Evolutionary conservation across 129 eudicot genomes (phyloP), one percentile per base, ranked within the genome.

Genomic region (Lonicera japonica): DNA sequence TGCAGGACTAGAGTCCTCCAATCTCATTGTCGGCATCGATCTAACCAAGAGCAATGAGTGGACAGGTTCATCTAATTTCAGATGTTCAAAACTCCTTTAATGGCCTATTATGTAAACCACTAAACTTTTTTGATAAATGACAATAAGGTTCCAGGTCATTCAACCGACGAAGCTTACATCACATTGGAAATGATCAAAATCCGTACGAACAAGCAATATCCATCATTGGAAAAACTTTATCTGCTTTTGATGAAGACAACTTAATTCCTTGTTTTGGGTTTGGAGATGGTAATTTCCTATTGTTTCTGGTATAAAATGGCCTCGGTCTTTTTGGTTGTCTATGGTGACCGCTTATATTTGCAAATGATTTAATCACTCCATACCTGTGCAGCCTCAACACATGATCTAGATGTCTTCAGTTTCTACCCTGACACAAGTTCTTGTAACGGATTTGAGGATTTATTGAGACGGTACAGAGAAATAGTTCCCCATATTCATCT

Each of bases 11-110:
- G 95, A 87, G 46, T 87, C 95, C 2, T 87, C 95, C 0, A 87
- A 87, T 69, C 84, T 87, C 18, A 87, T 87, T 56, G 83, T 83
- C 67, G 95, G 95, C 21, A 73, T 87, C 19, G 91, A 87, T 71
- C 83, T 87, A 62, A 87, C 95, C 11, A 83, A 76, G 73, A 87
- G 95, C 86, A 83, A 87, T 17, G 95, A 87, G 70, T 87, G 91
- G 95, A 80, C 83, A 58, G 95, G 95, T 82, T 73, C 20, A 55
- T 56, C 48, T 17, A 25, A 17, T 62, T 41, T 22, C 56, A 54
- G 25, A 18, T 59, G 21, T 54, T 23, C 4, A 48, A n/a, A n/a
- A 23, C 15, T 17, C 17, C 29, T 18, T 17, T 45, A 46, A 23
- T 48, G 0, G 12, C n/a, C n/a, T n/a, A n/a, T n/a, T n/a, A n/a